Base-by-base conservation (phyloP, 2,329 filamentous ascomycete genomes). In the Sphaerostilbella broomeana region DNA sequence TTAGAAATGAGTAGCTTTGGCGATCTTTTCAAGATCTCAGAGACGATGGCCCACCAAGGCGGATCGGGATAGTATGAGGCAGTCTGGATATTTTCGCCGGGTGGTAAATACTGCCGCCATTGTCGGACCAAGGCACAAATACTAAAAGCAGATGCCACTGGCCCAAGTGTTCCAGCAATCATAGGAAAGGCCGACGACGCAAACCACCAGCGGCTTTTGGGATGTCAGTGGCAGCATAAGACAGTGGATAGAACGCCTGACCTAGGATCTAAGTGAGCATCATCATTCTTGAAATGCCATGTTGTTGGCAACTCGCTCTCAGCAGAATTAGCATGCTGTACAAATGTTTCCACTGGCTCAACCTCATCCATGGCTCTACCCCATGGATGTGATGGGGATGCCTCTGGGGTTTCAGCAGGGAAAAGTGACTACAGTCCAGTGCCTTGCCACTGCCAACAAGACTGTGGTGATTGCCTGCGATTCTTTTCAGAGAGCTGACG, bases 141-240 rank as follows among this genome's bases (percentile, higher is more conserved):
- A 41, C 84, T 89, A 61, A 92, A 84, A 20, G 92, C 80, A 43
- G 89, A 94, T 2, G 89, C 88, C 7, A 94, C 75, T 0, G 89
- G 89, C 1, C 86, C 87, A 3, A 92, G 73, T 0, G 88, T 86
- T 25, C 86, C 88, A 3, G 88, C 86, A 10, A 90, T 73, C 56
- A 95, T 77, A 24, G 84, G 84, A 46, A 88, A 79, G 8, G 73
- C 75, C 2, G 77, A 74, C 3, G 74, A 77, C 18, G 75, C 70
- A 51, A 80, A 72, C 76, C 76, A 81, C 75, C 75, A 81, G 17
- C 28, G 28, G 5, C 28, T 31, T 30, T 13, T 16, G 15, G 17
- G 17, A 31, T 17, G 15, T 18, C 15, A 31, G 17, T 12, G 12
- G 22, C 22, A 12, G 2, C 8, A 12, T 8, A 25, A 25, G 18